phyloP scores from a whole-genome alignment of 1,284 basidiomycete species.

The Microbotryomycetes sp. region DNA sequence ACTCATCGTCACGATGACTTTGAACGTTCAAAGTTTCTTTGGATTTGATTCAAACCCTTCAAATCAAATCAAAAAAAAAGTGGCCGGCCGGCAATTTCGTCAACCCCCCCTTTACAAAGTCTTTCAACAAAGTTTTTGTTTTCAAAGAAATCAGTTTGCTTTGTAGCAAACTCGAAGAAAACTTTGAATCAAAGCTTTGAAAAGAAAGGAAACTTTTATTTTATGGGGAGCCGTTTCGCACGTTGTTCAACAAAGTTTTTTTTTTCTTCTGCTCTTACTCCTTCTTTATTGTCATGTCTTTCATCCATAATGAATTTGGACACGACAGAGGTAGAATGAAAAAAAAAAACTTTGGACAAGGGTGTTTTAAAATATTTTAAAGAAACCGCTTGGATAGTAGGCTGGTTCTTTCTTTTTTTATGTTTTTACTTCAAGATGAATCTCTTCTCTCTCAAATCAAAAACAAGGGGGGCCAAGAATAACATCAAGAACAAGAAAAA shows the following conservation, averaged over 20 bases:
- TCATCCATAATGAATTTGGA: no score
- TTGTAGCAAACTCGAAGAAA: neutral
- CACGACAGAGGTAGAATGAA: no score
- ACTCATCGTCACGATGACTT: neutral
- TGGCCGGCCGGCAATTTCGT: constrained; percentile 2
- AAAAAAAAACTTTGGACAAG: neutral
- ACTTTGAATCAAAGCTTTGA: neutral
- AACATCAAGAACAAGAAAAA: no score
- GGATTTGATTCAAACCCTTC: neutral
- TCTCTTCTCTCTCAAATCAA: no score
- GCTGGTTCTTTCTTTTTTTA: neutral
- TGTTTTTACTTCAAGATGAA: neutral
- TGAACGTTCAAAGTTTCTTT: no score
- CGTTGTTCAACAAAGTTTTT: no score
- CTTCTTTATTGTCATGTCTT: no score
- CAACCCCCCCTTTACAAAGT: neutral
- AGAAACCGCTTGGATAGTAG: constrained; percentile 15
- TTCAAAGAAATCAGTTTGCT: neutral
- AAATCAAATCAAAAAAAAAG: neutral
- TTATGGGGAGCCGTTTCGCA: constrained; percentile 8
- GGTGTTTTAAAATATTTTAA: no score
- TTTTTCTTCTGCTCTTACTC: neutral
- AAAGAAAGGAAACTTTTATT: neutral
- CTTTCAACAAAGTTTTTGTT: neutral
- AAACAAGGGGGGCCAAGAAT: no score